Conservation (phyloP, 768 basidiomycete species). For the Psilocybe sp. region DNA sequence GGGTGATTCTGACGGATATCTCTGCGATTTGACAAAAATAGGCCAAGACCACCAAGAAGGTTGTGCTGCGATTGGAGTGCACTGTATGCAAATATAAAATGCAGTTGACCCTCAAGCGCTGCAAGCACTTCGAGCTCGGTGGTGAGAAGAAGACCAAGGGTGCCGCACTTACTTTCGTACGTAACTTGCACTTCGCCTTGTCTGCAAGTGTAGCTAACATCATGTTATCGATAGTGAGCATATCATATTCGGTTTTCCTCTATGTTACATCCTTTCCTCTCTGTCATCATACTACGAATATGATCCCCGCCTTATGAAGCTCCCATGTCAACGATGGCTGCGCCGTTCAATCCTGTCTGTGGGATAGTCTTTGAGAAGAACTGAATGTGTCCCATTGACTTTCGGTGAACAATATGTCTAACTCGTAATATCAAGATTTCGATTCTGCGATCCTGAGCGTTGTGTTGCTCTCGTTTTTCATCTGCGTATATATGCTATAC, state of each 20-base stretch:
- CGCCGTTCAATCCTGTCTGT: too few species aligned
- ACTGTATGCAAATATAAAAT: constrained; percentile 98
- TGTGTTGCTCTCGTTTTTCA: too few species aligned
- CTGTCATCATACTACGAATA: constrained; percentile 24
- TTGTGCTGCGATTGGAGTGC: constrained; percentile 96
- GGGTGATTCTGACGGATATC: background rate
- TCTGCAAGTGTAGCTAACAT: background rate
- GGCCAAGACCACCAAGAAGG: constrained; percentile 99
- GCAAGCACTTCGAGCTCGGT: constrained; percentile 99
- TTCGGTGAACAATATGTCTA: too few species aligned
- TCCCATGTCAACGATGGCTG: background rate
- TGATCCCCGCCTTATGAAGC: constrained; percentile 22
- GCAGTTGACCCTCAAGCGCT: constrained; percentile 94
- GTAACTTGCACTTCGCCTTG: constrained; percentile 29
- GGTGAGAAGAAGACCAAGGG: constrained; percentile 99
- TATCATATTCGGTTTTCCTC: constrained; percentile 10
- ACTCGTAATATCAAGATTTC: too few species aligned
- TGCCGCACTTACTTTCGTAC: constrained; percentile 89
- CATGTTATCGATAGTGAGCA: constrained; percentile 17
- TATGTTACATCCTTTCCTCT: constrained; percentile 19
- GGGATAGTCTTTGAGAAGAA: too few species aligned
- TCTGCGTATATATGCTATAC: too few species aligned
- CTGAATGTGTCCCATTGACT: background rate
- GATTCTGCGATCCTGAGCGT: too few species aligned
- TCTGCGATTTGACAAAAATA: constrained; percentile 23